These are phyloP conservation scores for Citrus sinensis DNA, from an alignment of 345 rosid genomes.

Conservation along the genomic window DNA sequence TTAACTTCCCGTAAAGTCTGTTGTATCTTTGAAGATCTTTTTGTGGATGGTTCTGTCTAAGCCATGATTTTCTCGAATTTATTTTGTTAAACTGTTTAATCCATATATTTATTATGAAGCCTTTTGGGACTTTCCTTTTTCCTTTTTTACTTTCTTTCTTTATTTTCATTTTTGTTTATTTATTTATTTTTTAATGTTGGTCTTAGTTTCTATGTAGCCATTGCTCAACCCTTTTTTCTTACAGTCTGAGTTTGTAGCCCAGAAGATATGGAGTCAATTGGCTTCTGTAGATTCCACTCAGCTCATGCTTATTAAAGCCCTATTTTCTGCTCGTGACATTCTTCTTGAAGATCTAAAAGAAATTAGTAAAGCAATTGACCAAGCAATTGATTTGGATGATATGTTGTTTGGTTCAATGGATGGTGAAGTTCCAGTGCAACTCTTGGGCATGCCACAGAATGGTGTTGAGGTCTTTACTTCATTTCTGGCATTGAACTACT, in stretches of 20 bases:
- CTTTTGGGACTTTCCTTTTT: neutral
- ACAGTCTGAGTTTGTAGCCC: conserved; percentile 21
- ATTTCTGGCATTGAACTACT: conserved; percentile 20
- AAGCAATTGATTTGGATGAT: conserved; percentile 52
- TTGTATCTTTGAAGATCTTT: neutral
- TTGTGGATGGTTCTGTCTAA: neutral
- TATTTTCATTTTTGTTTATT: neutral
- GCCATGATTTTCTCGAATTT: neutral
- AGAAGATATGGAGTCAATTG: conserved; percentile 44
- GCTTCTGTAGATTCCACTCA: conserved; percentile 43
- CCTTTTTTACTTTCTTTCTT: no score
- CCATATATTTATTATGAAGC: neutral
- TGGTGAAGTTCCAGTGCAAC: conserved; percentile 41
- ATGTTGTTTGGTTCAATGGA: conserved; percentile 27
- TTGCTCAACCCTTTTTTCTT: neutral
- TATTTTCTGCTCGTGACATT: conserved; percentile 56
- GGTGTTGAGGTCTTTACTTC: conserved; percentile 75
- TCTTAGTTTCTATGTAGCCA: neutral
- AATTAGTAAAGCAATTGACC: conserved; percentile 59
- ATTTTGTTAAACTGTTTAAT: neutral
- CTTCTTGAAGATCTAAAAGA: conserved; percentile 61
- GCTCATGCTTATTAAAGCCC: conserved; percentile 55
- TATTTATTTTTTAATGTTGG: neutral
- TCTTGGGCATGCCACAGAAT: conserved; percentile 51
- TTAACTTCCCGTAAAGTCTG: neutral